A percentile compares a stretch with the other conserved stretches of the same genome.
phyloP scores from a whole-genome alignment of 106 monocot genomes.

The Xerophyta viscosa region DNA sequence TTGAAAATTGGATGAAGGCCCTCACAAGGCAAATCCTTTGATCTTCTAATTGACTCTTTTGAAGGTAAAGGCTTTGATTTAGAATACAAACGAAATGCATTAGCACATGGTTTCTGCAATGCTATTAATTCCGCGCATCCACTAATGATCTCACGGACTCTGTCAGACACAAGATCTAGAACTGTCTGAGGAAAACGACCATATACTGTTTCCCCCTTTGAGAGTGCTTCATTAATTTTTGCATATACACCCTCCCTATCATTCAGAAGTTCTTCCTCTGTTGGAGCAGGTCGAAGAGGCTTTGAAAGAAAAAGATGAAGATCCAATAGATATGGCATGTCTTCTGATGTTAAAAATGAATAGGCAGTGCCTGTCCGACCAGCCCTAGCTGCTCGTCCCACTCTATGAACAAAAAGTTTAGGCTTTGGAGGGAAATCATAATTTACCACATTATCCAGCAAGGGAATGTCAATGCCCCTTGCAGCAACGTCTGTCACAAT shows the following conservation, averaged over 20 bases:
- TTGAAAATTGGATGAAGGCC: conserved; percentile 84
- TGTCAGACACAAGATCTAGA: conserved; percentile 76
- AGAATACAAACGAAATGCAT: conserved; percentile 78
- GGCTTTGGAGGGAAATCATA: conserved; percentile 96
- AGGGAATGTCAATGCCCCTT: conserved; percentile 90
- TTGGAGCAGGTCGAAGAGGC: conserved; percentile 79
- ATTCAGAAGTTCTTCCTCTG: conserved; percentile 69
- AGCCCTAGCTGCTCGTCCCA: conserved; percentile 84
- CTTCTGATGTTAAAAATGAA: conserved; percentile 86
- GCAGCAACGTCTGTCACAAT: conserved; percentile 98
- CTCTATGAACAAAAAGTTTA: conserved; percentile 94
- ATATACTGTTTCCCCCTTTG: conserved; percentile 80
- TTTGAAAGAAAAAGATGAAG: conserved; percentile 97
- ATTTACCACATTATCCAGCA: conserved; percentile 98
- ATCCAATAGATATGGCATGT: conserved; percentile 88
- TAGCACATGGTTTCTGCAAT: conserved; percentile 58
- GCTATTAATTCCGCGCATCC: conserved; percentile 38
- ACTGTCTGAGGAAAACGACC: conserved; percentile 84
- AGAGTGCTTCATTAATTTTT: conserved; percentile 67
- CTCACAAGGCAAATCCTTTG: conserved; percentile 71
- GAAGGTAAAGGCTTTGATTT: conserved; percentile 85
- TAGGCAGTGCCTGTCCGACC: conserved; percentile 88
- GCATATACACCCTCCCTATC: conserved; percentile 45
- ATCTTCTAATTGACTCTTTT: conserved; percentile 75
- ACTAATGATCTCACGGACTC: conserved; percentile 55